Base-by-base conservation (phyloP, 78 protist species). In the Protostelium mycophagum region DNA sequence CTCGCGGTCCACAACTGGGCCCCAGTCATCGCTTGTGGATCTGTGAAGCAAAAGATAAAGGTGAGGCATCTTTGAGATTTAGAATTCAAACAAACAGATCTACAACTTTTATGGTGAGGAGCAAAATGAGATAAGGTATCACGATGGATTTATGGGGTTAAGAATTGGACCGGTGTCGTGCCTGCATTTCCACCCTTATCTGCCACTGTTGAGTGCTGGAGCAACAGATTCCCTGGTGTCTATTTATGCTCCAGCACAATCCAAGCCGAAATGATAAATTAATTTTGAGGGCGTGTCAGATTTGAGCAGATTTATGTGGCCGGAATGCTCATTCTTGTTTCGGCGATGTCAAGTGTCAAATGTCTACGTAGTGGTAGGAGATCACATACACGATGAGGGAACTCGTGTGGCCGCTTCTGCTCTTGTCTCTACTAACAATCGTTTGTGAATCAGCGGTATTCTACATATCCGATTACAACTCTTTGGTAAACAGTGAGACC, bases 91-190 rank as follows among this genome's bases (percentile, higher is more conserved):
- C 5, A 25, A 16, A 16, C 16, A 51, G 85, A 90, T 93, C 1
- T 29, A 87, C 89, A 88, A 94, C 85, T 83, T 93, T 36, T 88
- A 84, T 36, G 98, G 98, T 28, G 93, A 93, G 34, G 87, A 89
- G 34, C 85, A 94, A 38, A 84, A 89, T 34, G 84, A 38, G 63
- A 95, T 97, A 31, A 36, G 93, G 28, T 97, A 95, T 88, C 98
- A 97, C 93, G 97, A 96, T 1, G 98, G 98, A 34, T 97, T 96
- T 84, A 87, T 97, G 0, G 98, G 98, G 31, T 97, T 96, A 85
- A 88, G 99, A 63, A 96, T 97, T 73, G 98, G 97, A 37, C 97
- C 98, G 1, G 94, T 97, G n/a, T 91, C 95, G 35, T 87, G 91
- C 86, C 90, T 97, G n/a, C 94, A 93, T 5, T 96, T 97, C 87